Evolutionary conservation across 768 basidiomycete species (phyloP).

Genomic region (Suillus paluster): DNA sequence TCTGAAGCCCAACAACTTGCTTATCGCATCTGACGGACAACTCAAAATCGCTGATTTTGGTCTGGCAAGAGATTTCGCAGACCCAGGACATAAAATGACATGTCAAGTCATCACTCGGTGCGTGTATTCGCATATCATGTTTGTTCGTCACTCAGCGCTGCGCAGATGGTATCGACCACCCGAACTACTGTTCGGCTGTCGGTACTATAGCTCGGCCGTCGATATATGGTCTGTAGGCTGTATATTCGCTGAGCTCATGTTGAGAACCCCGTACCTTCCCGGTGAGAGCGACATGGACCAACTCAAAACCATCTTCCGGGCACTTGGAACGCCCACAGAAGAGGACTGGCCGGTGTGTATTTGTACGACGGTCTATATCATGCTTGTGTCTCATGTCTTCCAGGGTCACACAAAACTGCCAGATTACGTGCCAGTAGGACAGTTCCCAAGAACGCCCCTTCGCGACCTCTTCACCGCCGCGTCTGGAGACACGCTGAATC

Average conservation of each 20-base stretch:
- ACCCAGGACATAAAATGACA: slow-evolving; percentile 96
- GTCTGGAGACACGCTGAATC: slow-evolving; percentile 80
- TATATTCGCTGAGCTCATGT: slow-evolving; percentile 97
- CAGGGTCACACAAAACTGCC: slow-evolving; percentile 88
- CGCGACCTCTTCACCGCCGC: slow-evolving; percentile 92
- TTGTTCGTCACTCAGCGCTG: slow-evolving; percentile 4
- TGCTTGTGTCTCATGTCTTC: background rate
- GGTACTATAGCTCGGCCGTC: slow-evolving; percentile 90
- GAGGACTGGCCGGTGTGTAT: slow-evolving; percentile 91
- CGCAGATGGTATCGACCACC: slow-evolving; percentile 97
- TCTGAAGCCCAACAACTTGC: slow-evolving; percentile 97
- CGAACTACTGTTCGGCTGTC: slow-evolving; percentile 88
- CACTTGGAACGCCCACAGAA: slow-evolving; percentile 94
- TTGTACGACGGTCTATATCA: background rate
- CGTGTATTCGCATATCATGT: slow-evolving; percentile 26
- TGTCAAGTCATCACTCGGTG: slow-evolving; percentile 97
- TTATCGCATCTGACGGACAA: slow-evolving; percentile 87
- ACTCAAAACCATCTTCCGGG: slow-evolving; percentile 90
- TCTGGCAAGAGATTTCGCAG: slow-evolving; percentile 94
- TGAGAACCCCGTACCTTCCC: slow-evolving; percentile 93
- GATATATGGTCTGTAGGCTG: slow-evolving; percentile 98
- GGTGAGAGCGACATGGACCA: slow-evolving; percentile 98
- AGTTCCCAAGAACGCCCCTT: slow-evolving; percentile 82
- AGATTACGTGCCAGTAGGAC: slow-evolving; percentile 85
- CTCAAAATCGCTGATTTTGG: slow-evolving; percentile 99